Percentiles rank a stretch among this genome's conserved stretches.
Evolutionary conservation across 768 basidiomycete species (phyloP).

Genomic region (Tricholoma sp.): DNA sequence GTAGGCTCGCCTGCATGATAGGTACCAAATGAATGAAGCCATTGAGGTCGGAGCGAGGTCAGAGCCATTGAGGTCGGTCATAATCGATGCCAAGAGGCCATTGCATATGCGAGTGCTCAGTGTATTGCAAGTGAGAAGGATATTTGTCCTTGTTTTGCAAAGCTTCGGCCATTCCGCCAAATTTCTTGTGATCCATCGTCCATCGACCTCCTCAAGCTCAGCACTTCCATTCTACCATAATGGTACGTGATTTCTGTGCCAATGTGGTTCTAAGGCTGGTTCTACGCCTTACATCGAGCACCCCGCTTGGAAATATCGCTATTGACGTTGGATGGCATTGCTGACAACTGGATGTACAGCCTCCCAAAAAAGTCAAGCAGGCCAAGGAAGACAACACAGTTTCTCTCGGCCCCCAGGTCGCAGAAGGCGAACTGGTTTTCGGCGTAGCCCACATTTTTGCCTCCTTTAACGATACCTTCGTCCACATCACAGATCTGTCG

Average conservation of each 20-base stretch:
- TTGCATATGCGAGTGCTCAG: no score
- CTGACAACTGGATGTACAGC: constrained; percentile 59
- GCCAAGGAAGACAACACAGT: constrained; percentile 80
- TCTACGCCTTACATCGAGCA: neutral
- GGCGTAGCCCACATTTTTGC: constrained; percentile 99
- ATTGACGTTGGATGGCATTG: constrained; percentile 42
- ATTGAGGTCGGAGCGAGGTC: no score
- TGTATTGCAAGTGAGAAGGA: no score
- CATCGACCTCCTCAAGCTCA: constrained; percentile 30
- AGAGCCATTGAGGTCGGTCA: no score
- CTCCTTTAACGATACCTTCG: constrained; percentile 99
- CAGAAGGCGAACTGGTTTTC: constrained; percentile 95
- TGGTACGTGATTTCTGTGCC: constrained; percentile 28
- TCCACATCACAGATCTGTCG: constrained; percentile 97
- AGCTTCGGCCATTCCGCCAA: neutral
- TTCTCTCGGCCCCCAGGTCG: constrained; percentile 91
- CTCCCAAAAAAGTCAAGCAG: constrained; percentile 80
- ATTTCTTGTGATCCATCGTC: constrained; percentile 19
- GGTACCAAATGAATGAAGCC: no score
- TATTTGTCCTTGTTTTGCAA: constrained; percentile 11
- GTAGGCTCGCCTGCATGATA: no score
- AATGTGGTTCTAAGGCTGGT: neutral
- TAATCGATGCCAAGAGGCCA: no score
- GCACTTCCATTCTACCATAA: constrained; percentile 25
- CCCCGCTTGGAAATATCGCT: neutral